These are phyloP conservation scores for Medicago truncatula DNA, from an alignment of 306 rosid genomes.

Conservation along the genomic window MtrunA17r5.0-ANR NC_053042.1:44313001-44313500, in stretches of 20 bases:
- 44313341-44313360: constrained; percentile 2
- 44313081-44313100: background rate
- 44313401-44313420: background rate
- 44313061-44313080: constrained; percentile 11
- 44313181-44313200: background rate
- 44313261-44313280: background rate
- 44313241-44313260: background rate
- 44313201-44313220: background rate
- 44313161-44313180: constrained; percentile 2
- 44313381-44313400: constrained; percentile 7
- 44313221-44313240: constrained; percentile 1
- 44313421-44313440: background rate
- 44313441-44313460: constrained; percentile 12
- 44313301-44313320: background rate
- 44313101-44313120: constrained; percentile 5
- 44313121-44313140: background rate
- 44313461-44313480: constrained; percentile 51
- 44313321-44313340: constrained; percentile 22
- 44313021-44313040: background rate
- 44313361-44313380: background rate
- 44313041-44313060: background rate
- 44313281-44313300: background rate
- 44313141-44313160: background rate
- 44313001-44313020: background rate
- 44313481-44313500: constrained; percentile 40